Evolutionary conservation across 495 filamentous ascomycete genomes (phyloP).

Genomic region (Lineolata rhizophorae): DNA sequence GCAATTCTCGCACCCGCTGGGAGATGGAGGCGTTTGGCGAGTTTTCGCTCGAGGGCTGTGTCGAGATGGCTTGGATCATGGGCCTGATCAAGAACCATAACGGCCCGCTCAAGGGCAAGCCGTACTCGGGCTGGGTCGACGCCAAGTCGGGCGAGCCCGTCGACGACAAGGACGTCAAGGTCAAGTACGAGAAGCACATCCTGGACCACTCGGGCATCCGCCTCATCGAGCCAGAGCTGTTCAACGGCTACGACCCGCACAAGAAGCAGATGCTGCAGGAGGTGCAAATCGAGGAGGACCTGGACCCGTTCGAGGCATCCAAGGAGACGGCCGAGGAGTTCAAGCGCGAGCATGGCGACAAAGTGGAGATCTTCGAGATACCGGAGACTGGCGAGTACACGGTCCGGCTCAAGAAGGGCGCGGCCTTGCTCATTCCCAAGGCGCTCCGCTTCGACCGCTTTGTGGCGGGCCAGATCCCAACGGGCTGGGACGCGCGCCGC

Average conservation of each 20-base stretch:
- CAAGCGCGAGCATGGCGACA: slow-evolving; percentile 87
- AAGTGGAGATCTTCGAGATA: slow-evolving; percentile 92
- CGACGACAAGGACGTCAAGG: slow-evolving; percentile 93
- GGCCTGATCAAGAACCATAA: slow-evolving; percentile 97
- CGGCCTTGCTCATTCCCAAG: slow-evolving; percentile 85
- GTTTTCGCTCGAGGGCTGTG: slow-evolving; percentile 93
- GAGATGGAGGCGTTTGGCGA: slow-evolving; percentile 96
- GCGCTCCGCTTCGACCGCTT: slow-evolving; percentile 91
- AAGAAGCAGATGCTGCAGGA: slow-evolving; percentile 97
- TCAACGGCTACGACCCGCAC: slow-evolving; percentile 92
- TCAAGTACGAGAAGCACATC: slow-evolving; percentile 89
- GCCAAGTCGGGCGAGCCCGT: slow-evolving; percentile 83
- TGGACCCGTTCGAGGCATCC: slow-evolving; percentile 91
- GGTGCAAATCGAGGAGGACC: slow-evolving; percentile 85
- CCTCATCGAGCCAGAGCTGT: slow-evolving; percentile 90
- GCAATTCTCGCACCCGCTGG: slow-evolving; percentile 93
- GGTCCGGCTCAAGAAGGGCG: slow-evolving; percentile 84
- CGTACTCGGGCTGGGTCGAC: slow-evolving; percentile 95
- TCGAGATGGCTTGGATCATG: slow-evolving; percentile 99
- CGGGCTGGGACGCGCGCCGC: slow-evolving; percentile 84
- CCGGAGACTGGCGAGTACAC: slow-evolving; percentile 87
- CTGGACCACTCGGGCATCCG: slow-evolving; percentile 95
- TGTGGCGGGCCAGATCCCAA: slow-evolving; percentile 89
- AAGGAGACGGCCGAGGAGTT: slow-evolving; percentile 97
- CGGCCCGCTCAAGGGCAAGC: slow-evolving; percentile 90